These are phyloP conservation scores for Erysimum pusillum DNA, from an alignment of 441 rosid genomes.

Conservation along the genomic window DNA sequence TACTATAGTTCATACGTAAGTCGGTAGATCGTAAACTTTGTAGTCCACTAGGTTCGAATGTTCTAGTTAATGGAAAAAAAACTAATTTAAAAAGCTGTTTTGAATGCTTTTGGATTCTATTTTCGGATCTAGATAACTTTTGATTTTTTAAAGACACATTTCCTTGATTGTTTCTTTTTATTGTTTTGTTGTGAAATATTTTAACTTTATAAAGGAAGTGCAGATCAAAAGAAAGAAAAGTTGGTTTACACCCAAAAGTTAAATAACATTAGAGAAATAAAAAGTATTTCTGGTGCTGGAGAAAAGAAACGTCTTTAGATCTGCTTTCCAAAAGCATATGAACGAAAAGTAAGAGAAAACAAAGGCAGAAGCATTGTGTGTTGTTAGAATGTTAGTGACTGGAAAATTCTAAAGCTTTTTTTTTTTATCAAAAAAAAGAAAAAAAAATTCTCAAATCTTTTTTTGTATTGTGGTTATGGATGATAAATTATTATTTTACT, in stretches of 20 bases:
- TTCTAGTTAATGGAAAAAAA: constrained; percentile 3
- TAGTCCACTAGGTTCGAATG: constrained; percentile 25
- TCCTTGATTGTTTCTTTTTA: constrained; percentile 27
- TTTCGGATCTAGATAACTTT: constrained; percentile 30
- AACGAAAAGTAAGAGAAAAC: constrained; percentile 32
- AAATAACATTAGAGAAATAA: constrained; percentile 26
- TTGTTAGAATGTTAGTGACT: no score
- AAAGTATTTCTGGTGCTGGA: constrained; percentile 35
- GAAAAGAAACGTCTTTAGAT: constrained; percentile 40
- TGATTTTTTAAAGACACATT: constrained; percentile 22
- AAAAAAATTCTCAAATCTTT: no score
- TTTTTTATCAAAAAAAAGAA: no score
- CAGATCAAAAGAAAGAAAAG: constrained; percentile 45
- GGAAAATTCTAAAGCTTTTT: no score
- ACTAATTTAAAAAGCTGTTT: neutral
- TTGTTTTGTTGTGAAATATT: constrained; percentile 31
- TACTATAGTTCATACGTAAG: constrained; percentile 1
- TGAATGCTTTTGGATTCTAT: constrained; percentile 27
- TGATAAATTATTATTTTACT: no score
- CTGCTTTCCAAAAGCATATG: constrained; percentile 48
- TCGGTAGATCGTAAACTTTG: constrained; percentile 2
- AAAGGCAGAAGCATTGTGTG: constrained; percentile 32
- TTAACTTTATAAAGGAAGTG: constrained; percentile 25
- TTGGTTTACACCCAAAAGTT: constrained; percentile 36
- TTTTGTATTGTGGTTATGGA: no score